Percentiles rank a stretch among this genome's conserved stretches.
These are phyloP conservation scores for Chara braunii DNA, from an alignment of 139 green algal species.

Conservation along the genomic window DNA sequence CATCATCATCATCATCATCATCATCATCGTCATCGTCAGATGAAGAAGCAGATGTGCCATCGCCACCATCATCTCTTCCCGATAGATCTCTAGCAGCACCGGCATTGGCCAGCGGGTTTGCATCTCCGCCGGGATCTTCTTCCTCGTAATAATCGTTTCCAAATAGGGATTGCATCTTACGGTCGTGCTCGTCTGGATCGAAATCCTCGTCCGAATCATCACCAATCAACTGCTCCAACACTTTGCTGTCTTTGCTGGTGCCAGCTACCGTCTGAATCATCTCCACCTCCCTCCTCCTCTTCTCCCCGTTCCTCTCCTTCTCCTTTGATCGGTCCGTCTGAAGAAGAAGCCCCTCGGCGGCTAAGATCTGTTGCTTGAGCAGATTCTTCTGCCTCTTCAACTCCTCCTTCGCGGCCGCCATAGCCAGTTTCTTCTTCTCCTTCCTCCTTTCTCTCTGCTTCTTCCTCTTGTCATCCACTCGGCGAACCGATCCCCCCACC, in stretches of 20 bases:
- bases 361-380: too few relatives aligned
- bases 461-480: conserved; percentile 27
- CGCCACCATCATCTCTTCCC: neutral
- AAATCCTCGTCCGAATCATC: conserved; percentile 80
- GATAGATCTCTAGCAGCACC: neutral
- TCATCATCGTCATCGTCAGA: too few relatives aligned
- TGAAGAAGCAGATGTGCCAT: too few relatives aligned
- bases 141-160: conserved; percentile 81
- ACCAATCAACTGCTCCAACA: conserved; percentile 45
- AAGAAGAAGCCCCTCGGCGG: too few relatives aligned
- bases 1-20: conserved; percentile 22
- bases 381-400: conserved; percentile 83
- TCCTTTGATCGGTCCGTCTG: too few relatives aligned
- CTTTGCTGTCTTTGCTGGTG: neutral
- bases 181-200: conserved; percentile 83
- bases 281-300: conserved; percentile 41
- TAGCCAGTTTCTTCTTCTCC: conserved; percentile 46
- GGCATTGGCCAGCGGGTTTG: neutral
- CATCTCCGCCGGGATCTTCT: neutral
- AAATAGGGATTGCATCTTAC: conserved; percentile 77
- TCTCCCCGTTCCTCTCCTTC: neutral
- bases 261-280: too few relatives aligned
- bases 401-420: conserved; percentile 50
- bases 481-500: conserved; percentile 29
- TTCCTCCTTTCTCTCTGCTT: conserved; percentile 13